Base-by-base conservation (phyloP, 768 basidiomycete genomes). In the Phylloporus arenicola region DNA sequence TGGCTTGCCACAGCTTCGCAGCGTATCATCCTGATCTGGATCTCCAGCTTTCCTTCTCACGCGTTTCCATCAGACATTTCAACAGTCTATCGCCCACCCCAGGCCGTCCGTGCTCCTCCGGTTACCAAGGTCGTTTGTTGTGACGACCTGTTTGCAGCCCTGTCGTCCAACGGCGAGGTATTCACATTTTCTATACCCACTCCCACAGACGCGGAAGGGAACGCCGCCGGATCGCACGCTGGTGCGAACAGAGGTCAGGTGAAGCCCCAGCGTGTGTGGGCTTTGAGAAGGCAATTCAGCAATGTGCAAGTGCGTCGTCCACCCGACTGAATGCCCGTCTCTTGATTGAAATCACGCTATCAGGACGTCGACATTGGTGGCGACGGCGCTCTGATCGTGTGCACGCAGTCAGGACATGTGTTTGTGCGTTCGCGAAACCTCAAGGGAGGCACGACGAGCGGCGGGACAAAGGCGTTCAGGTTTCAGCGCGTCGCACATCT, bases 321-420 rank as follows among this genome's bases (percentile, higher is more conserved):
- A 50, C 43, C 33, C 27, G 30, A 47, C 35, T 51, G 22, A 56
- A 41, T 11, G 3, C 17, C 12, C 14, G 19, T 44, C 17, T 43
- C 10, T 43, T 17, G 4, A 8, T 30, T 10, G n/a, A 30, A 43
- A 43, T 30, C 38, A 30, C 20, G 17, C 19, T 42, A 34, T 45
- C 57, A 87, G 84, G 95, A 98, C 58, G 87, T 95, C 9, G 92
- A 92, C 0, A 74, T 97, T 13, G 91, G 92, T 17, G 73, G 83
- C 1, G 92, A 96, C 55, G 91, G 93, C 4, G 81, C 86, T 14
- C 80, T 96, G 61, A 85, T 96, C 62, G 78, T 98, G 41, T 96
- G 91, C 69, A 98, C 95, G 2, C 83, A 88, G 54, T 94, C 95
- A 4, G 95, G 95, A 0, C 93, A 97, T 59, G 93, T 95, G 29